Conservation (phyloP, 371 early-diverging fungal species). For the Apophysomyces sp. region DNA sequence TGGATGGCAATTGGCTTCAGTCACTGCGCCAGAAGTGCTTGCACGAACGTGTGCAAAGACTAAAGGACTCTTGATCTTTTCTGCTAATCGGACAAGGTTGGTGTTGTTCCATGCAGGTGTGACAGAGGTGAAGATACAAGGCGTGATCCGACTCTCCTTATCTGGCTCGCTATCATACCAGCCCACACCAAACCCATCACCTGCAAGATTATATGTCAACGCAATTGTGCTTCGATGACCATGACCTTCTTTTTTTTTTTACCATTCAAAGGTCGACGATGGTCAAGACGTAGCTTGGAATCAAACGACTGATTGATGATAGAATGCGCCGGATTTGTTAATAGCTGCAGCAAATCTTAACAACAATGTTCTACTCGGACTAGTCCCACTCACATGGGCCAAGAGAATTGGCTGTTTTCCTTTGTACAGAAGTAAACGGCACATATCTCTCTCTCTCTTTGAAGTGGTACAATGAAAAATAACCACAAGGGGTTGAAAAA, state of each 20-base stretch:
- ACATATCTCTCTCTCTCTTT: constrained; percentile 45
- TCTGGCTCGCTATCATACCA: constrained; percentile 69
- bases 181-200: constrained; percentile 87
- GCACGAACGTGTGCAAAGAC: constrained; percentile 90
- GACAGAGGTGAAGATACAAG: constrained; percentile 85
- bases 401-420: constrained; percentile 74
- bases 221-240: not conserved
- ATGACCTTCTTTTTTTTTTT: constrained; percentile 5
- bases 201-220: constrained; percentile 21
- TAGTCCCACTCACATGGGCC: constrained; percentile 54
- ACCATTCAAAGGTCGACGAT: constrained; percentile 71
- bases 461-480: constrained; percentile 3
- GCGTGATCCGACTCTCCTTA: constrained; percentile 41
- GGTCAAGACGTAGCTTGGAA: constrained; percentile 67
- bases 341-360: constrained; percentile 30
- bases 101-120: constrained; percentile 89
- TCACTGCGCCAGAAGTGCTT: constrained; percentile 75
- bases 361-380: not conserved
- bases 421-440: constrained; percentile 75
- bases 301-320: constrained; percentile 85
- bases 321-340: constrained; percentile 79
- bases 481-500: not conserved
- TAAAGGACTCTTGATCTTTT: constrained; percentile 75
- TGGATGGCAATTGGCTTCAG: constrained; percentile 84
- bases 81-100: constrained; percentile 77